Evolutionary conservation across 2,329 filamentous ascomycete genomes (phyloP), one percentile per base, ranked within the genome.

Genomic region (Chrysoporthe austroafricana): DNA sequence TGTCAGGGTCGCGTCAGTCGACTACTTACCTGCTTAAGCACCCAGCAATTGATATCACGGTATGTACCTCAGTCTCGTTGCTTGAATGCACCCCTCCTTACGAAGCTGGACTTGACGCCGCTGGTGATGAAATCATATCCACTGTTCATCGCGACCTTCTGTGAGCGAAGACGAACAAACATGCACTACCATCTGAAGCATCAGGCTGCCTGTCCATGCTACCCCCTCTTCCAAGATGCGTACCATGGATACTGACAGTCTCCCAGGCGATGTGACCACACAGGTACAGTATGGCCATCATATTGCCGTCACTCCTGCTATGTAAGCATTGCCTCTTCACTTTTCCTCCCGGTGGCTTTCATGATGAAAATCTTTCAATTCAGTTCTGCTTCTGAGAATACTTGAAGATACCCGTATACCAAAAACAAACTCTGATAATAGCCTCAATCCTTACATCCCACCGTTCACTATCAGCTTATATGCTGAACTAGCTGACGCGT

Each of bases 111-210:
- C 66, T 66, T 63, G 68, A 67, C 64, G 70, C 79, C 70, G 77
- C 79, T 80, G 70, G 73, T 88, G 86, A 88, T 86, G 86, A 88
- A 80, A 76, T 77, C 72, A 74, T 77, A 80, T 81, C 84, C 84
- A 87, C 85, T 69, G 85, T 88, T 88, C 84, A 77, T 63, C 84
- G 86, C 83, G 85, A 88, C 74, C 72, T 74, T 82, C 83, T 84
- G 63, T 78, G 86, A 88, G 86, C 86, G 85, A 76, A 77, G 74
- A 61, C 42, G 83, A 87, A 88, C 84, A 83, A 84, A 90, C 88
- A 91, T 91, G 88, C 88, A 91, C 88, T 89, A 91, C 88, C 88
- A 91, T 91, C 88, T 91, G 88, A 87, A 88, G 79, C 81, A 73
- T 70, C 64, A 71, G 69, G 48, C 64, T 64, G 58, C 59, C 66